phyloP scores from a whole-genome alignment of 2,329 filamentous ascomycete genomes.

The Aspergillus pseudoglaucus region DNA sequence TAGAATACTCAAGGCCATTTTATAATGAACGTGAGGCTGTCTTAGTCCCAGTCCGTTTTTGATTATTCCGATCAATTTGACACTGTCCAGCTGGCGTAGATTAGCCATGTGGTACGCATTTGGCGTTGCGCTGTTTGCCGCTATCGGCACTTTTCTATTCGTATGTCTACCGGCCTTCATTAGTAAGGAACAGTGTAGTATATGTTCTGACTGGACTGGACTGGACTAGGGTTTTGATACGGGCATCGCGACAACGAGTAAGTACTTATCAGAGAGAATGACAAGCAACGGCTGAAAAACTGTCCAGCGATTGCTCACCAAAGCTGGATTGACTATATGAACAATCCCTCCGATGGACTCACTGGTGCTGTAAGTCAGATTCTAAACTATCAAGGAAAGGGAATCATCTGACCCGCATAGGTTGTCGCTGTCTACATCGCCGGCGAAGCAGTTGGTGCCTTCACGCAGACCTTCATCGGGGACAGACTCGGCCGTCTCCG shows the following conservation, averaged over 20 bases:
- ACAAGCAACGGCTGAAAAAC: neutral
- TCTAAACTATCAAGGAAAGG: neutral
- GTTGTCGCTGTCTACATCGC: slow-evolving; percentile 56
- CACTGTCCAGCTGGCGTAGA: slow-evolving; percentile 5
- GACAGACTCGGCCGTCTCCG: slow-evolving; percentile 49
- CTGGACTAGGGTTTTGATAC: slow-evolving; percentile 51
- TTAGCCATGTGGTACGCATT: slow-evolving; percentile 44
- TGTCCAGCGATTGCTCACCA: slow-evolving; percentile 50
- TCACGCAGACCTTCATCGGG: slow-evolving; percentile 48
- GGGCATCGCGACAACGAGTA: slow-evolving; percentile 54
- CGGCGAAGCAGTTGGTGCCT: slow-evolving; percentile 51
- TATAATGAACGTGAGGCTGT: neutral
- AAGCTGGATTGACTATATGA: slow-evolving; percentile 56
- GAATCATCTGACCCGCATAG: slow-evolving; percentile 12
- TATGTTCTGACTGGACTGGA: slow-evolving; percentile 17
- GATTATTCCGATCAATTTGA: neutral
- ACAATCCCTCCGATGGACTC: slow-evolving; percentile 47
- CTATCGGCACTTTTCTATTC: slow-evolving; percentile 55
- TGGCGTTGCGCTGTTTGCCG: slow-evolving; percentile 50
- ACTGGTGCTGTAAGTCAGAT: slow-evolving; percentile 45
- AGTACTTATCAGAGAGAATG: slow-evolving; percentile 12
- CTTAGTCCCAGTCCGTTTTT: neutral
- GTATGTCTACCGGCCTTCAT: slow-evolving; percentile 28
- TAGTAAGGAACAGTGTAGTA: neutral
- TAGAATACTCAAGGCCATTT: neutral